Conservation (phyloP, 768 basidiomycete species). For the Lactarius indigo region DNA sequence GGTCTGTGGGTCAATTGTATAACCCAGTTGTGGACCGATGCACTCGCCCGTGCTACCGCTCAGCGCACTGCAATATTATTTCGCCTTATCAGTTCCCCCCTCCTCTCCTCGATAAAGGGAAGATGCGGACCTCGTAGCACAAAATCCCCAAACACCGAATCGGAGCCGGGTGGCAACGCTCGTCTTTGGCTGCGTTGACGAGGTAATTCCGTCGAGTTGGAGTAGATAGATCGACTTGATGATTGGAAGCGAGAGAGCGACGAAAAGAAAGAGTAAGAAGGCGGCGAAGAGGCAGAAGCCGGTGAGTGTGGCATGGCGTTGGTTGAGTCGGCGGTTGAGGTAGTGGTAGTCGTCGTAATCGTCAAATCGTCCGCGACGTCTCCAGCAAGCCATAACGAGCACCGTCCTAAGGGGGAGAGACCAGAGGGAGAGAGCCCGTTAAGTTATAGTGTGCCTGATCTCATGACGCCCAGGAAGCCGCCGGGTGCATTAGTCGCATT, state of each 20-base stretch:
- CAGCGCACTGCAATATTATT: constrained; percentile 26
- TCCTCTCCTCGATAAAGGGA: background rate
- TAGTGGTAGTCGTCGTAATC: background rate
- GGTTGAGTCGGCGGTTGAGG: constrained; percentile 34
- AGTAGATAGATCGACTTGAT: constrained; percentile 66
- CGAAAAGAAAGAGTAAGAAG: constrained; percentile 73
- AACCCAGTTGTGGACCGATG: constrained; percentile 64
- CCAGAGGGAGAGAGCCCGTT: background rate
- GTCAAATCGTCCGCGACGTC: background rate
- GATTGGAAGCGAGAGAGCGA: constrained; percentile 73
- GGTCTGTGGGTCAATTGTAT: constrained; percentile 48
- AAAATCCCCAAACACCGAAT: constrained; percentile 84
- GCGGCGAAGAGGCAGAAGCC: constrained; percentile 51
- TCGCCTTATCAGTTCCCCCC: background rate
- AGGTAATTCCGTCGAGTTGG: constrained; percentile 39
- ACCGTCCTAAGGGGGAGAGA: background rate
- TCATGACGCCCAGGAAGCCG: background rate
- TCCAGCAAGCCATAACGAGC: background rate
- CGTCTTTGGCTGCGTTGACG: constrained; percentile 33
- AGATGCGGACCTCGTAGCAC: constrained; percentile 49
- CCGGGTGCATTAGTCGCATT: background rate
- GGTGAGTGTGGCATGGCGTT: constrained; percentile 44
- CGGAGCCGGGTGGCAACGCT: constrained; percentile 56
- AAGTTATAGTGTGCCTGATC: background rate
- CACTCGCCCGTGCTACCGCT: constrained; percentile 47